A percentile compares a stretch with the other conserved stretches of the same genome.
Conservation (phyloP, 2,329 filamentous ascomycete species). For the Trichoderma breve region DNA sequence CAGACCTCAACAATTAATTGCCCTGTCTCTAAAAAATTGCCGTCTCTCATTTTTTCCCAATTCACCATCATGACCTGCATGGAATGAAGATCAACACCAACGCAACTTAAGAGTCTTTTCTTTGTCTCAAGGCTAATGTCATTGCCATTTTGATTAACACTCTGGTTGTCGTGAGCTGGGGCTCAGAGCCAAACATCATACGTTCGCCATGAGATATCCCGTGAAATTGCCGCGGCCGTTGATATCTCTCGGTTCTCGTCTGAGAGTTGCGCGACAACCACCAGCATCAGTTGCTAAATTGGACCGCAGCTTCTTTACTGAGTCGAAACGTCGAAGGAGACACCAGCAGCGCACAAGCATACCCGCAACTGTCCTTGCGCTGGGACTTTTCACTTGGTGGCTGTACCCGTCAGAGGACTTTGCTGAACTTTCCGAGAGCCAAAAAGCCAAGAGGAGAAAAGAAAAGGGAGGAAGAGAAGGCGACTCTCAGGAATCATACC, state of each 20-base stretch:
- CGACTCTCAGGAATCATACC: slow-evolving; percentile 9
- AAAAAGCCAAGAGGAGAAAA: not conserved
- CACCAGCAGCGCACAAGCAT: slow-evolving; percentile 24
- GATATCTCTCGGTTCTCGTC: slow-evolving; percentile 1
- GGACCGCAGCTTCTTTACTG: slow-evolving; percentile 23
- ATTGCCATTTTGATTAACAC: not conserved
- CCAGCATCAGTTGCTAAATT: slow-evolving; percentile 23
- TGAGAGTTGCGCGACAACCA: slow-evolving; percentile 9
- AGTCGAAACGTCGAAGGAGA: slow-evolving; percentile 24
- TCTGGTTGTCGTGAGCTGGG: not conserved
- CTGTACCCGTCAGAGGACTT: slow-evolving; percentile 46
- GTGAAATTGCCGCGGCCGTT: slow-evolving; percentile 18
- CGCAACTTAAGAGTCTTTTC: not conserved
- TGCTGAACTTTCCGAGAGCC: slow-evolving; percentile 33
- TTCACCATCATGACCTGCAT: slow-evolving; percentile 2
- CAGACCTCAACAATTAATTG: not conserved
- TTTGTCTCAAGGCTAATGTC: not conserved
- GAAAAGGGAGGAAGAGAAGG: slow-evolving; percentile 24
- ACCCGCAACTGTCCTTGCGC: slow-evolving; percentile 35
- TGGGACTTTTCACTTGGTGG: slow-evolving; percentile 42
- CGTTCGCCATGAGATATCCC: slow-evolving; percentile 21
- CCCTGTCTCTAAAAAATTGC: not conserved
- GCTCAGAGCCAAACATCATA: not conserved
- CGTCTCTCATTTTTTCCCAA: not conserved
- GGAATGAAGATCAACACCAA: not conserved